Base-by-base conservation (phyloP, 2,329 filamentous ascomycete genomes). In the Venturiaceae sp. region DNA sequence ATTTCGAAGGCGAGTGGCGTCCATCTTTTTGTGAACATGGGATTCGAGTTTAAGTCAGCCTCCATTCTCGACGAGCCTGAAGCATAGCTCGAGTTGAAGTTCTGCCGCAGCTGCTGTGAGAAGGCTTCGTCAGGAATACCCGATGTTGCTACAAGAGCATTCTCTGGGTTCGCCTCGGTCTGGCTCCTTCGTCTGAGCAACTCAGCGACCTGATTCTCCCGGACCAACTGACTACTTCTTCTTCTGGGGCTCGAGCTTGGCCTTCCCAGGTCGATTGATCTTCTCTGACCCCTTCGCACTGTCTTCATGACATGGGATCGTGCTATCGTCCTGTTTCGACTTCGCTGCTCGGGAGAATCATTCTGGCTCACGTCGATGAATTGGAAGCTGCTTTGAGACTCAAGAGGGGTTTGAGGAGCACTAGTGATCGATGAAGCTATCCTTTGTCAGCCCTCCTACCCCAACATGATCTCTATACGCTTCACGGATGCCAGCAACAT, bases 221-320 rank as follows among this genome's bases (percentile, higher is more conserved):
- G 26, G 14, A 13, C 30, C 5, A 16, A 30, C 14, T 50, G 13
- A 50, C 26, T 28, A 8, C 26, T 50, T 16, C 44, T 50, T 50
- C 44, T 30, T 9, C 44, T 30, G 23, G 30, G 28, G 14, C 23
- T 16, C 26, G 30, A 16, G 19, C 21, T 26, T n/a, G 44, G 16
- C 23, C 11, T 16, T 30, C 14, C 44, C 14, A 50, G 13, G 44
- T 50, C 44, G 13, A 16, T 30, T 16, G 44, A 13, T 9, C 19
- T 28, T n/a, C 44, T 23, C 21, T 50, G 44, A 9, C 44, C 44
- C 16, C 44, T 50, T 30, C 44, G 44, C 13, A 50, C 44, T 8
- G 44, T 50, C 44, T 50, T 50, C 44, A 50, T 50, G 44, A 50
- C 44, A n/a, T 50, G 44, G 4, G 44, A 50, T 50, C 44, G 8